These are phyloP conservation scores for Digitaria exilis DNA, from an alignment of 202 grass and related monocot species.

Conservation along the genomic window DNA sequence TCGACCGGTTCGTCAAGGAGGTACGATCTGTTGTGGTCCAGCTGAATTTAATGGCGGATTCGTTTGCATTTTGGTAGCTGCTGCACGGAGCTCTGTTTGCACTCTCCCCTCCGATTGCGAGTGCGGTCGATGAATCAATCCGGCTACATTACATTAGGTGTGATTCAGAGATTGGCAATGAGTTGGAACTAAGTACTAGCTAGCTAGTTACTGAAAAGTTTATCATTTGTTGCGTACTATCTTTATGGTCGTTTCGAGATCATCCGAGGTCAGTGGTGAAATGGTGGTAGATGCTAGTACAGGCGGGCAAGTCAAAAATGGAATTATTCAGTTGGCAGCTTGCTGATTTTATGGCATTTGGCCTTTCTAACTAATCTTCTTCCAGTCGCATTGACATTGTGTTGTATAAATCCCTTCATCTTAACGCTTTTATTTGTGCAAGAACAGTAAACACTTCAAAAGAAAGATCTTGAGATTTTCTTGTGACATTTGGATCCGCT, in stretches of 20 bases:
- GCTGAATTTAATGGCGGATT: neutral
- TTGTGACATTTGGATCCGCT: slow-evolving; percentile 17
- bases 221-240: neutral
- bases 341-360: neutral
- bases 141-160: no score
- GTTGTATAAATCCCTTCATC: neutral
- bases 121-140: neutral
- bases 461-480: neutral
- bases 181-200: no score
- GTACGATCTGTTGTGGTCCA: slow-evolving; percentile 11
- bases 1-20: slow-evolving; percentile 13
- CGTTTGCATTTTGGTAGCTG: neutral
- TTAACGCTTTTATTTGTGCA: neutral
- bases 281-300: neutral
- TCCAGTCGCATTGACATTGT: neutral
- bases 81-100: neutral
- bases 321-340: neutral
- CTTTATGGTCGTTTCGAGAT: slow-evolving; percentile 22
- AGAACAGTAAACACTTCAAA: neutral
- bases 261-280: neutral
- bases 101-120: neutral
- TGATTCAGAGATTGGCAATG: neutral
- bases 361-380: neutral
- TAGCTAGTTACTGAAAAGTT: neutral
- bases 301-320: neutral